Percentiles rank a stretch among this genome's conserved stretches.
phyloP scores from a whole-genome alignment of 192 early-diverging fungal species.

The Mortierella hygrophila region DNA sequence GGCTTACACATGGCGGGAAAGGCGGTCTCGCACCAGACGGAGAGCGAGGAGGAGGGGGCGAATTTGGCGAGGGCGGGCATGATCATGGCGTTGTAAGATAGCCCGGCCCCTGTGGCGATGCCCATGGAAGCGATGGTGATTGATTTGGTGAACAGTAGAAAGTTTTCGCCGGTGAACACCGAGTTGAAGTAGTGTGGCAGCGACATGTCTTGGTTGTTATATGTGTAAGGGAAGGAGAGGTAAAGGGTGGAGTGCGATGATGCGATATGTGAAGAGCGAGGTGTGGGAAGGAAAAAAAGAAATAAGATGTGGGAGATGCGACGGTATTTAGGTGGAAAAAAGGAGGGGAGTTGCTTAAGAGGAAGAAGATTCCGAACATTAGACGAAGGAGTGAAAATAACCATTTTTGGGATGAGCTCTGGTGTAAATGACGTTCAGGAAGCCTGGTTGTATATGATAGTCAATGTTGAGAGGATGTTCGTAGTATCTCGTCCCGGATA shows the following conservation, averaged over 20 bases:
- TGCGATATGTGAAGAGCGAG: background rate
- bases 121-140: constrained; percentile 28
- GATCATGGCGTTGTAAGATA: constrained; percentile 27
- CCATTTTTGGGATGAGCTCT: no score
- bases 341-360: background rate
- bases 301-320: background rate
- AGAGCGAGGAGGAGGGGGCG: background rate
- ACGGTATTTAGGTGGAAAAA: background rate
- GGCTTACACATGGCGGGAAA: constrained; percentile 13
- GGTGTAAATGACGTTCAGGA: no score
- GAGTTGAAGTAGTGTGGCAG: constrained; percentile 4
- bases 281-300: background rate
- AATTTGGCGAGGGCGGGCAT: constrained; percentile 21
- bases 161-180: constrained; percentile 17
- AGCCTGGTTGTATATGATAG: no score
- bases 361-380: background rate
- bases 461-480: no score
- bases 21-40: constrained; percentile 14
- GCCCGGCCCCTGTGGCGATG: constrained; percentile 8
- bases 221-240: background rate
- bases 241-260: background rate
- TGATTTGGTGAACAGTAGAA: constrained; percentile 19
- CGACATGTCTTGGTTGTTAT: background rate
- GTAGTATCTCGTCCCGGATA: no score
- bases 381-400: background rate